Percentiles rank a stretch among this genome's conserved stretches.
Evolutionary conservation across 441 rosid species (phyloP).

Genomic region (Populus hybrid): DNA sequence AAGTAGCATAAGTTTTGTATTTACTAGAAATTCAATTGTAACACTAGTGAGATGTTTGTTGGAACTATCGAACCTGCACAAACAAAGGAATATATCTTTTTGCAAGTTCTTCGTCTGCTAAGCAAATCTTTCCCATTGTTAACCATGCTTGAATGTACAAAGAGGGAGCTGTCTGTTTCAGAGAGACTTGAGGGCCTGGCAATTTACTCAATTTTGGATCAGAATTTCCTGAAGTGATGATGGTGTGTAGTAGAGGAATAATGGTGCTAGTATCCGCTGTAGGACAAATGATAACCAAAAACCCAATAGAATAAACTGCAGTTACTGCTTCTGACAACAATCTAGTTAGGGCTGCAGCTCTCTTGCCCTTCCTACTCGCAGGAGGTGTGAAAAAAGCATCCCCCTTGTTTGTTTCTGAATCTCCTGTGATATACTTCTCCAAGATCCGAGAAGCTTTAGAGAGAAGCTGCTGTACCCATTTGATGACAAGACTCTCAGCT

Average conservation of each 20-base stretch:
- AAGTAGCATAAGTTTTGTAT: not conserved
- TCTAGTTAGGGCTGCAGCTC: constrained; percentile 32
- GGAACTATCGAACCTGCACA: constrained; percentile 62
- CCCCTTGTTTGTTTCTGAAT: constrained; percentile 33
- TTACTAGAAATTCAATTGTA: not conserved
- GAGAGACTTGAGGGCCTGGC: constrained; percentile 49
- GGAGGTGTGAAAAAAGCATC: constrained; percentile 64
- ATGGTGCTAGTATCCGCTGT: constrained; percentile 60
- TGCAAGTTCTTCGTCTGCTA: constrained; percentile 87
- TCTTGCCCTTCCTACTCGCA: constrained; percentile 49
- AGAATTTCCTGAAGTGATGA: constrained; percentile 73
- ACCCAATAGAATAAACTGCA: constrained; percentile 78
- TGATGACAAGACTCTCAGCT: constrained; percentile 62
- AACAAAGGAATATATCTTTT: constrained; percentile 85
- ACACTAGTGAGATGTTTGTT: constrained; percentile 1
- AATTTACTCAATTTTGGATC: constrained; percentile 61
- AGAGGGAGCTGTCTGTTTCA: constrained; percentile 65
- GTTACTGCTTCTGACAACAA: constrained; percentile 51
- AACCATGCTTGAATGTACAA: constrained; percentile 85
- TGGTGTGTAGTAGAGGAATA: constrained; percentile 64
- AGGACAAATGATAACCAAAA: constrained; percentile 67
- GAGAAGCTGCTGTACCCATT: constrained; percentile 69
- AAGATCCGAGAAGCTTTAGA: constrained; percentile 57
- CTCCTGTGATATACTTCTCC: constrained; percentile 57
- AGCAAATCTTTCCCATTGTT: constrained; percentile 91